Base-by-base conservation (phyloP, 495 filamentous ascomycete species). In the Neurospora terricola region DNA sequence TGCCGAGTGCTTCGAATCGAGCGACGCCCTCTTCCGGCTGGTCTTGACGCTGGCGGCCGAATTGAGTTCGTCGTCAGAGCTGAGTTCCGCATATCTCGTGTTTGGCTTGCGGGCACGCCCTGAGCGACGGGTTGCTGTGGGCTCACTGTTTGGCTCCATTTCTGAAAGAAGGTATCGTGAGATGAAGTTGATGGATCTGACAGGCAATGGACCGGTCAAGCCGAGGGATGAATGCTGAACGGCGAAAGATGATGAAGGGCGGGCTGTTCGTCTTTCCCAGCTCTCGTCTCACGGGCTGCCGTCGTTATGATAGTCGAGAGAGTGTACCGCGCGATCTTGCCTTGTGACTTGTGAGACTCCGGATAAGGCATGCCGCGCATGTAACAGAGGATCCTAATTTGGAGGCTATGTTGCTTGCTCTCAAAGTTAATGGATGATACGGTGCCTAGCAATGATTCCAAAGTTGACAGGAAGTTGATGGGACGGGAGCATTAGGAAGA, bases 71-170 rank as follows among this genome's bases (percentile, higher is more conserved):
- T 72, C 71, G 23, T 70, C 42, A 45, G 76, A 71, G 27, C 76
- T 70, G n/a, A 54, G 40, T 10, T 80, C 76, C 12, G 77, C 75
- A 42, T 80, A 77, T 30, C 73, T 75, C 10, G 38, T 16, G 16
- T 77, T 77, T 10, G 73, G 77, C 74, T 79, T 84, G 38, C 75
- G 79, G 5, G 70, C 72, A 62, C 83, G 78, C 27, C 71, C 73
- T 18, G 83, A 84, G 16, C 82, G 83, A 27, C 83, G 83, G 34
- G 38, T 39, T 23, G 69, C 42, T 9, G 40, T 3, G 11, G 36
- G n/a, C 5, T 42, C 37, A 30, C 37, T 30, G 45, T 36, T 59
- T 45, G 30, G 71, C 3, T 71, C 69, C 40, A 66, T 66, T 1
- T 66, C 23, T 66, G 27, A 4, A 18, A 34, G 23, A 16, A 34